Evolutionary conservation across 495 filamentous ascomycete genomes (phyloP).

Genomic region (Podospora didyma): DNA sequence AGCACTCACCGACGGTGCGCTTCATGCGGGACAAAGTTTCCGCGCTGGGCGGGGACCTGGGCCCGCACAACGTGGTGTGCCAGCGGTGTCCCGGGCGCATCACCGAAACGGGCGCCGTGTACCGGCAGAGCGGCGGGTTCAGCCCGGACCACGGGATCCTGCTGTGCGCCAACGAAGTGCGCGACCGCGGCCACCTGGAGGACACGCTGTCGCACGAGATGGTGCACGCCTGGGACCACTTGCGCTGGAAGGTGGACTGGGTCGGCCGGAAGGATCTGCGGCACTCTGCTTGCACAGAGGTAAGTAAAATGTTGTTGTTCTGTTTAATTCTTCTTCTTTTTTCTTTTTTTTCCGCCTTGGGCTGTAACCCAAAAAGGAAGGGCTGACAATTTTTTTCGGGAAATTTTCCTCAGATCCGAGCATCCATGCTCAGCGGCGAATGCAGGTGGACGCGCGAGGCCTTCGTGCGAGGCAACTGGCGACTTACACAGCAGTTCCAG

Average conservation of each 20-base stretch:
- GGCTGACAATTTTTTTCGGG: constrained; percentile 1
- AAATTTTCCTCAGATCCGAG: no score
- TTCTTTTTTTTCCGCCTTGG: neutral
- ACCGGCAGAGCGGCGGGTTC: constrained; percentile 68
- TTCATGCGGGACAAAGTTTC: constrained; percentile 77
- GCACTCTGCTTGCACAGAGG: constrained; percentile 95
- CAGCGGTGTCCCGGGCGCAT: constrained; percentile 60
- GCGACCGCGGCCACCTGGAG: constrained; percentile 71
- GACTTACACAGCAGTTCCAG: constrained; percentile 86
- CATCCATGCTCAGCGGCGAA: constrained; percentile 86
- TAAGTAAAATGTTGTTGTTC: no score
- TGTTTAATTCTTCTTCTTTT: neutral
- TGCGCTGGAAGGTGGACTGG: constrained; percentile 86
- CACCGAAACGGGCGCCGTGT: constrained; percentile 38
- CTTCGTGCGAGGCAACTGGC: constrained; percentile 77
- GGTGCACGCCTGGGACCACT: constrained; percentile 93
- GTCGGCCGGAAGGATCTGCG: constrained; percentile 60
- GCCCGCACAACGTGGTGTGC: constrained; percentile 73
- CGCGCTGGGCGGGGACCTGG: constrained; percentile 70
- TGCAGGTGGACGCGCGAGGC: constrained; percentile 89
- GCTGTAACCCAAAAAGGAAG: neutral
- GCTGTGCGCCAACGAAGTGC: constrained; percentile 84
- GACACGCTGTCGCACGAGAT: constrained; percentile 96
- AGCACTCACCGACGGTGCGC: constrained; percentile 78
- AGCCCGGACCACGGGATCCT: constrained; percentile 78